These are phyloP conservation scores for Serendipita sp. DNA, from an alignment of 1,284 basidiomycete species.

Conservation along the genomic window DNA sequence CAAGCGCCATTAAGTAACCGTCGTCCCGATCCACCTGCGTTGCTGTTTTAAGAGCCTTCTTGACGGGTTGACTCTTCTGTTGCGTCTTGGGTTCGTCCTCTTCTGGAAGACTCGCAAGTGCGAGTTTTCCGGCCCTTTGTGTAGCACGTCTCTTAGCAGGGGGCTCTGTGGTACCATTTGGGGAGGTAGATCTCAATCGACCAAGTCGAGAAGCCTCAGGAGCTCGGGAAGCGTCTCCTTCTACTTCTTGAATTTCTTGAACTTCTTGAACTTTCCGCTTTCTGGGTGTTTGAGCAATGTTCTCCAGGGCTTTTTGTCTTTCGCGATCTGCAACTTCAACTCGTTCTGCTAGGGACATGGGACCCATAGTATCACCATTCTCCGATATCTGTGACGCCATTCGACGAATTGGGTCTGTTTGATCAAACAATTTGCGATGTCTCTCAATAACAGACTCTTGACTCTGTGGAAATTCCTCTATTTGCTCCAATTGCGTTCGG, in stretches of 20 bases:
- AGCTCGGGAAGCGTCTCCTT: not conserved
- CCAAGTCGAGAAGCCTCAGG: not conserved
- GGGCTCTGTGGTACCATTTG: not conserved
- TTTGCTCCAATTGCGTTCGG: not conserved
- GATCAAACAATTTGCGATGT: not conserved
- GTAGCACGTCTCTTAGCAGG: constrained; percentile 28
- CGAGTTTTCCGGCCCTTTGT: constrained; percentile 24
- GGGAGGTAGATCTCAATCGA: not conserved
- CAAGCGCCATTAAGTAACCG: constrained; percentile 56
- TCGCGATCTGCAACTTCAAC: not conserved
- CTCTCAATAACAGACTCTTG: not conserved
- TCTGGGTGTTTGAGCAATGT: not conserved
- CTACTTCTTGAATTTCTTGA: not conserved
- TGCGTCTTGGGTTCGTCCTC: constrained; percentile 8
- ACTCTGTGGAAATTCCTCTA: not conserved
- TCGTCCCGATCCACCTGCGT: constrained; percentile 50
- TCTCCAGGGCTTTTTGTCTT: not conserved
- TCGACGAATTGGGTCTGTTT: not conserved
- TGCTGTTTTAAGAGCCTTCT: constrained; percentile 23
- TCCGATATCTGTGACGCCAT: not conserved
- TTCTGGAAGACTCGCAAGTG: constrained; percentile 5
- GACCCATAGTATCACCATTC: not conserved
- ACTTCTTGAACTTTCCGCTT: not conserved
- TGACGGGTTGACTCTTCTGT: constrained; percentile 10
- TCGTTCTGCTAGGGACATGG: not conserved